phyloP scores from a whole-genome alignment of 208 protist species.

The Trichomonas gallinae region DNA sequence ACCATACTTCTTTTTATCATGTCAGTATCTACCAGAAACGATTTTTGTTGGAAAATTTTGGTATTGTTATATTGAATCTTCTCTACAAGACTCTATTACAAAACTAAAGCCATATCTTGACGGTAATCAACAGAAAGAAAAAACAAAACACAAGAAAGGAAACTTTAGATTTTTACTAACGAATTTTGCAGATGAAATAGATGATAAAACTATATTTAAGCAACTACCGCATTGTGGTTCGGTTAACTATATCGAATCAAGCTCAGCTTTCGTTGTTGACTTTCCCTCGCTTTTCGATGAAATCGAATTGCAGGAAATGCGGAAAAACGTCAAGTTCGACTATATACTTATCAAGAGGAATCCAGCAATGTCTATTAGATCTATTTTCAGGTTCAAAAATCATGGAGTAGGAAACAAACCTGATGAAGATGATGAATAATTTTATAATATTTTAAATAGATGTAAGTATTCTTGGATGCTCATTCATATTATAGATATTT shows the following conservation, averaged over 20 bases:
- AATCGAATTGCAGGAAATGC: not conserved
- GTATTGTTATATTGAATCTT: not conserved
- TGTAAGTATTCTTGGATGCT: no score
- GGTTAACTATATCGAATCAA: not conserved
- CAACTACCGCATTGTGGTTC: not conserved
- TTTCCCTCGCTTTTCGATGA: not conserved
- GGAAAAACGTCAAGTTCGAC: not conserved
- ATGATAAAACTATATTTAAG: not conserved
- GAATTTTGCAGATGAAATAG: not conserved
- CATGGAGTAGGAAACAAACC: no score
- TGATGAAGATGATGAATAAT: no score
- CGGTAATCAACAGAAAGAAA: not conserved
- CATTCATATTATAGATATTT: no score
- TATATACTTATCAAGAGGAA: not conserved
- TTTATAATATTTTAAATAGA: no score
- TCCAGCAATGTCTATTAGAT: not conserved
- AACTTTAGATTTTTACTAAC: not conserved
- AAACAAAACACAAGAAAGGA: not conserved
- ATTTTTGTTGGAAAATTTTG: not conserved
- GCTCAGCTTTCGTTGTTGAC: not conserved
- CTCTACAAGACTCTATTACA: not conserved
- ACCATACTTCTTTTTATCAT: not conserved
- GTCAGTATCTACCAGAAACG: not conserved
- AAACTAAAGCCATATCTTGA: not conserved
- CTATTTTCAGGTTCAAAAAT: not conserved